Evolutionary conservation across 148 eudicot genomes (phyloP), one percentile per base, ranked within the genome.

Genomic region (Chenopodium album): DNA sequence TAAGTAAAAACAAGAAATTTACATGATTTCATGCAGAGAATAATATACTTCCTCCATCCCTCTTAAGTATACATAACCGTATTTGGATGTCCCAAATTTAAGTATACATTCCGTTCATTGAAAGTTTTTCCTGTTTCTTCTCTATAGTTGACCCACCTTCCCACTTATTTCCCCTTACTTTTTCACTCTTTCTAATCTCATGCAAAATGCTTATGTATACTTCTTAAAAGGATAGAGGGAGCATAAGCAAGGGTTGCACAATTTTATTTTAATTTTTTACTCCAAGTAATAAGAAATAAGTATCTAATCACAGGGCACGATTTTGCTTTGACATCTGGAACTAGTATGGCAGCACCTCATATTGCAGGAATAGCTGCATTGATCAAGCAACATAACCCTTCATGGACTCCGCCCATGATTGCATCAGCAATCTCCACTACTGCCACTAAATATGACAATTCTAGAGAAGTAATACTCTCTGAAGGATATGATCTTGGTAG

Each of bases 261-360:
- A 62, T 7, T 20, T n/a, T 13, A 34, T 34, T 34, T 34, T 34
- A 26, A 26, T 34, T 37, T 17, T 37, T 2, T 9, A 26, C 13
- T 20, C 9, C n/a, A 41, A 9, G 2, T n/a, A 4, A 73, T 46
- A 50, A n/a, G 13, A 50, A 82, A 4, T 56, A 37, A 67, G 11
- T 48, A 22, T 65, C 26, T 76, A 70, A 66, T 52, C n/a, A 20
- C 78, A 95, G 99, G 99, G 16, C 37, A 79, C 74, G 76, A 82
- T 80, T 96, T 92, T 52, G 98, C 93, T 2, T 64, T 96, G 23
- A 79, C 89, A 84, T 96, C 98, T 22, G 98, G 99, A 7, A 92
- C 98, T 7, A 96, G 99, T 87, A 94, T 96, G 99, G 98, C 99
- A 79, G 86, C 93, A 23, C 98, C 99, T 34, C 98, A 94, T 76